These are phyloP conservation scores for Seiridium unicorne DNA, from an alignment of 2,329 filamentous ascomycete genomes.

Conservation along the genomic window DNA sequence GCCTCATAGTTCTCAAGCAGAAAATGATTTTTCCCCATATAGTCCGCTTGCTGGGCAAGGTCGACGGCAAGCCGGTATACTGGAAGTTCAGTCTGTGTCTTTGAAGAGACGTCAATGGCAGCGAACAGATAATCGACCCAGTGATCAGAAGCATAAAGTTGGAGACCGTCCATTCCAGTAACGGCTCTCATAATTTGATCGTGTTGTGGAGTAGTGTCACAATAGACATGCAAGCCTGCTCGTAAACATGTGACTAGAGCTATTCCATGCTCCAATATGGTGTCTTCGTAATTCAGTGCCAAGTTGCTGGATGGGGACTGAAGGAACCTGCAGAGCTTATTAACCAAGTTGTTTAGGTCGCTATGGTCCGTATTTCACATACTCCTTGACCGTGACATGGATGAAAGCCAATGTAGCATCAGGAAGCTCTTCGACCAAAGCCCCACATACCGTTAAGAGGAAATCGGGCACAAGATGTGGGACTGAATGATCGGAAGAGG, in stretches of 20 bases:
- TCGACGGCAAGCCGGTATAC: background rate
- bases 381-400: constrained; percentile 27
- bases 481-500: constrained; percentile 7
- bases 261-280: constrained; percentile 17
- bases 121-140: constrained; percentile 28
- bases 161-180: constrained; percentile 27
- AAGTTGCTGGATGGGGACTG: constrained; percentile 6
- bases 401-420: constrained; percentile 24
- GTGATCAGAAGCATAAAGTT: constrained; percentile 26
- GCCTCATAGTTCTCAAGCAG: no score
- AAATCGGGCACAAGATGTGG: constrained; percentile 18
- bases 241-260: constrained; percentile 21
- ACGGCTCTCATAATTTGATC: constrained; percentile 15
- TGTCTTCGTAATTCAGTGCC: constrained; percentile 8
- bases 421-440: constrained; percentile 19
- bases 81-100: no score
- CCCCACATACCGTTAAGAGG: constrained; percentile 19
- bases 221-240: constrained; percentile 18
- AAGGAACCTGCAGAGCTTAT: background rate
- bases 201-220: background rate
- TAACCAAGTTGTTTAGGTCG: background rate
- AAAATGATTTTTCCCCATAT: background rate
- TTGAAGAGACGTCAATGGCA: background rate
- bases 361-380: background rate
- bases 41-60: background rate